phyloP scores from a whole-genome alignment of 177 flowering plant genomes.

The Telopea speciosissima region DNA sequence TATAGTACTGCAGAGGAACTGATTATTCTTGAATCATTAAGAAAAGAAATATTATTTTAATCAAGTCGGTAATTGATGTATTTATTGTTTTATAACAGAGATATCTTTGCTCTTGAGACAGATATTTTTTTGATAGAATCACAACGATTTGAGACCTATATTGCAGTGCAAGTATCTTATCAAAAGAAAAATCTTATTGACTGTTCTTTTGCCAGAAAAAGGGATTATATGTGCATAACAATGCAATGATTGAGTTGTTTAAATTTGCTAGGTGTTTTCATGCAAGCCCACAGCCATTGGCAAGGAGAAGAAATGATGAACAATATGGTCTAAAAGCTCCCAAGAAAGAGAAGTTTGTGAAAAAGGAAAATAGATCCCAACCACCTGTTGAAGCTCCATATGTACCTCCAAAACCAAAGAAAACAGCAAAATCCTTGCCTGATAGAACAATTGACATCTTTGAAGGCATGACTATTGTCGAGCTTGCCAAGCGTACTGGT shows the following conservation, averaged over 20 bases:
- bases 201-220: not conserved
- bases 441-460: conserved; percentile 57
- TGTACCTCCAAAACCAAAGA: conserved; percentile 45
- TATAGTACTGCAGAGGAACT: not conserved
- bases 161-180: not conserved
- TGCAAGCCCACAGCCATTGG: conserved; percentile 31
- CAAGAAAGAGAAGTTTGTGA: conserved; percentile 41
- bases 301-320: conserved; percentile 23
- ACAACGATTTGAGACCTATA: too few species aligned
- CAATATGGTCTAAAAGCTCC: conserved; percentile 23
- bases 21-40: not conserved
- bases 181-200: not conserved
- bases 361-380: conserved; percentile 23
- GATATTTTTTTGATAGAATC: too few species aligned
- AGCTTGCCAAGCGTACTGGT: conserved; percentile 59
- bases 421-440: conserved; percentile 22
- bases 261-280: conserved; percentile 40
- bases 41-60: too few species aligned
- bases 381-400: conserved; percentile 59
- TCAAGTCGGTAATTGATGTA: not conserved
- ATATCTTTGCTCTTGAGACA: not conserved
- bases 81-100: not conserved
- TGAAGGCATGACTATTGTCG: conserved; percentile 60
- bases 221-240: not conserved
- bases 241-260: not conserved